Conservation (phyloP, 352 stramenopile genomes). For the Salisapilia sapeloensis region DNA sequence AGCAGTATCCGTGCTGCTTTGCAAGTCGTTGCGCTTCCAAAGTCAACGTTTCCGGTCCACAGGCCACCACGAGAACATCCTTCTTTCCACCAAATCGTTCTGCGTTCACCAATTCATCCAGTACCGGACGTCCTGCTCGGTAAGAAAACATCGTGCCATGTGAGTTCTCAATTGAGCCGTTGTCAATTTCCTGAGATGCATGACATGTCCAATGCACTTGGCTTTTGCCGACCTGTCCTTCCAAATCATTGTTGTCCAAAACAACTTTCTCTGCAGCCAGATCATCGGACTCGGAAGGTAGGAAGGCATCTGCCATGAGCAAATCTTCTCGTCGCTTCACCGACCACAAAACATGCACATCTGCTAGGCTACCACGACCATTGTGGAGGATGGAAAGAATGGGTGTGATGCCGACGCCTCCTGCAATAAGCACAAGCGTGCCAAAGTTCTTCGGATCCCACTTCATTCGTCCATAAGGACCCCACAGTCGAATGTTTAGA, state of each 20-base stretch:
- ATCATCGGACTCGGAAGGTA: slow-evolving; percentile 19
- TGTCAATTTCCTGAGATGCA: slow-evolving; percentile 25
- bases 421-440: slow-evolving; percentile 38
- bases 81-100: slow-evolving; percentile 34
- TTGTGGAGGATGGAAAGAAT: slow-evolving; percentile 68
- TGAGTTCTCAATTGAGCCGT: slow-evolving; percentile 20
- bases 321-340: slow-evolving; percentile 38
- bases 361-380: slow-evolving; percentile 10
- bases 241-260: slow-evolving; percentile 19
- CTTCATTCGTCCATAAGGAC: slow-evolving; percentile 45
- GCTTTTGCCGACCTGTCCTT: slow-evolving; percentile 7
- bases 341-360: slow-evolving; percentile 51
- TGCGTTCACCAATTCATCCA: slow-evolving; percentile 56
- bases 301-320: slow-evolving; percentile 55
- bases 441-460: slow-evolving; percentile 51
- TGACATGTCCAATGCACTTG: slow-evolving; percentile 44
- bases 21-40: slow-evolving; percentile 45
- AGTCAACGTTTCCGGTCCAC: slow-evolving; percentile 52
- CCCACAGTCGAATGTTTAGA: slow-evolving; percentile 32
- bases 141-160: slow-evolving; percentile 43
- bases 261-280: slow-evolving; percentile 7
- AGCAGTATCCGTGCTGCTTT: slow-evolving; percentile 48
- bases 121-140: slow-evolving; percentile 24
- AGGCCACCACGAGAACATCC: slow-evolving; percentile 47
- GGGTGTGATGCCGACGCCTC: slow-evolving; percentile 62